Evolutionary conservation across 768 basidiomycete genomes (phyloP), one percentile per base, ranked within the genome.

Genomic region (Tylopilus rubrobrunneus): DNA sequence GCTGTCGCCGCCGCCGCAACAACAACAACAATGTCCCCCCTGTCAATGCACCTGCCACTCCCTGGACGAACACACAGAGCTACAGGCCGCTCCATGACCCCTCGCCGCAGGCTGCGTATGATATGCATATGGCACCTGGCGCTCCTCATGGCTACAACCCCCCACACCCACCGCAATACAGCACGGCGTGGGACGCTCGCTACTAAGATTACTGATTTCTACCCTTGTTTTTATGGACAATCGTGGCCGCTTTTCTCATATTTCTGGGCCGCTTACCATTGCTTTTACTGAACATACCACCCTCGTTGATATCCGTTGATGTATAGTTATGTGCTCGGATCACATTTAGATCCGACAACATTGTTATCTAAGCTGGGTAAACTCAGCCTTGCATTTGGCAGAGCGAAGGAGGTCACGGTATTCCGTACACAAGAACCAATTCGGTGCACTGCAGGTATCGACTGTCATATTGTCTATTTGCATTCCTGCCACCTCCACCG

Each of bases 101-200:
- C 25, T 62, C 67, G 3, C 67, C 67, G 2, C 64, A 68, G 42
- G 64, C 58, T 40, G 66, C 68, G 10, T 56, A 61, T 34, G 67
- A 68, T 5, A 62, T 70, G 34, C 60, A 62, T 27, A 62, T 68
- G 65, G 44, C 40, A 41, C 44, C 56, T 47, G 42, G 47, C 3
- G 45, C 49, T 27, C 28, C 47, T 17, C 58, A 56, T 29, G 53
- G 53, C 11, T 57, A 69, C 40, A 49, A 37, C 37, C 52, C 61
- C 21, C 28, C 25, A 23, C 46, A 56, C n/a, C 54, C n/a, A 2
- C 48, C 61, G 6, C 52, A 39, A 46, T 68, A 68, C 53, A 53
- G 44, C 44, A 68, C 64, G 33, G 62, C 60, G 1, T 68, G 66
- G 60, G 60, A 70, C 46, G n/a, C 68, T 15, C 63, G 21, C 19